A percentile compares a stretch with the other conserved stretches of the same genome.
Evolutionary conservation across 2,329 filamentous ascomycete species (phyloP).

Genomic region (Pseudopyrenochaeta lycopersici): DNA sequence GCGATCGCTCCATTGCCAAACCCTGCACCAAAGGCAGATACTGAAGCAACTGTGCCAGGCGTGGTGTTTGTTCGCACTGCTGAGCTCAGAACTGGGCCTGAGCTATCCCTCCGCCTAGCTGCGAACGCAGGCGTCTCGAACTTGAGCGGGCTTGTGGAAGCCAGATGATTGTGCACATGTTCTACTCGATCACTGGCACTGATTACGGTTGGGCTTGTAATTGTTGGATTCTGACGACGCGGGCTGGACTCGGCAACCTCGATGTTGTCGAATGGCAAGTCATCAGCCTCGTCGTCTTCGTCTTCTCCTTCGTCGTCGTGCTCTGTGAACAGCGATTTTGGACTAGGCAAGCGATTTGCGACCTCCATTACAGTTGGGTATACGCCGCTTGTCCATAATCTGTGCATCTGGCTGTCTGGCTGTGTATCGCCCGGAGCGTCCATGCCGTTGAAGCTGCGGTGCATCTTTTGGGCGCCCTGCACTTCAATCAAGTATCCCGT

Average conservation of each 20-base stretch:
- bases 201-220: slow-evolving; percentile 42
- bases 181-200: slow-evolving; percentile 35
- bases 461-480: slow-evolving; percentile 33
- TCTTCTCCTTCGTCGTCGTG: slow-evolving; percentile 19
- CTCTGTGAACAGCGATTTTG: slow-evolving; percentile 32
- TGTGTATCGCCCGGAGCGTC: slow-evolving; percentile 57
- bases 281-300: slow-evolving; percentile 19
- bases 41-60: slow-evolving; percentile 48
- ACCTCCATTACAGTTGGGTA: slow-evolving; percentile 17
- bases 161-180: slow-evolving; percentile 21
- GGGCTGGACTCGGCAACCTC: slow-evolving; percentile 38
- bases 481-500: slow-evolving; percentile 28
- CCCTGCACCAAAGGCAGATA: slow-evolving; percentile 45
- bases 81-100: slow-evolving; percentile 54
- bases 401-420: slow-evolving; percentile 57
- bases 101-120: slow-evolving; percentile 50
- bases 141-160: slow-evolving; percentile 43
- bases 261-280: slow-evolving; percentile 29
- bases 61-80: slow-evolving; percentile 49
- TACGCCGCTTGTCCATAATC: slow-evolving; percentile 47
- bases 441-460: slow-evolving; percentile 50
- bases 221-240: slow-evolving; percentile 26
- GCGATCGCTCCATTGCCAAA: slow-evolving; percentile 33
- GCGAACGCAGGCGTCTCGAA: slow-evolving; percentile 55
- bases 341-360: slow-evolving; percentile 7